Percentiles rank a stretch among this genome's conserved stretches.
Conservation (phyloP, 345 rosid species). For the Corymbia maculata region DNA sequence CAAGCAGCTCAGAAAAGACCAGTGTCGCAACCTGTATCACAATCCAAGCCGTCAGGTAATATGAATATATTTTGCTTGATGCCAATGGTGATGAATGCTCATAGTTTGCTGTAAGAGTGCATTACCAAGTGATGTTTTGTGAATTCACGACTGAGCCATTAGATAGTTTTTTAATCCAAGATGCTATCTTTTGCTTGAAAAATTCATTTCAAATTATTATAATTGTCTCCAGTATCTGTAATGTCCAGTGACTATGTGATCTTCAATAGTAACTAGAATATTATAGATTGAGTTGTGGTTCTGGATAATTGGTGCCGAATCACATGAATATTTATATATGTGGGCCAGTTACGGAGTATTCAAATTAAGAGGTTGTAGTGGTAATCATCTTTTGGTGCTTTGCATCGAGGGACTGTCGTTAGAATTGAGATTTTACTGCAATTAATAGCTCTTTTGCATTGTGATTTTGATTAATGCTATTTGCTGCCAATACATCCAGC, state of each 20-base stretch:
- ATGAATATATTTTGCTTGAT: not conserved
- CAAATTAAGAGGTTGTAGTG: not conserved
- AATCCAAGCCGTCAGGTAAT: slow-evolving; percentile 65
- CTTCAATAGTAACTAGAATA: not conserved
- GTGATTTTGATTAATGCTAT: not conserved
- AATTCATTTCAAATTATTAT: not conserved
- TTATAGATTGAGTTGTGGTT: not conserved
- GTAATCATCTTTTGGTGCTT: not conserved
- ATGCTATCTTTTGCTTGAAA: not conserved
- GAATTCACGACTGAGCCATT: not conserved
- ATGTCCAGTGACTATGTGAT: not conserved
- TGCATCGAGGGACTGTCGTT: not conserved
- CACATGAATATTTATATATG: not conserved
- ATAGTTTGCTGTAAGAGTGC: not conserved
- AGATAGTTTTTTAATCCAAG: not conserved
- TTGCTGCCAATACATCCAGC: not conserved
- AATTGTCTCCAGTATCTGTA: not conserved
- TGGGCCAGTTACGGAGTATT: not conserved
- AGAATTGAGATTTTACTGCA: not conserved
- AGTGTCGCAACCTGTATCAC: slow-evolving; percentile 43
- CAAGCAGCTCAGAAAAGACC: slow-evolving; percentile 96
- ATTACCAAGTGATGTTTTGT: not conserved
- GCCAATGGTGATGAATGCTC: not conserved
- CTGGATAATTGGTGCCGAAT: not conserved
- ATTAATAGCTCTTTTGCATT: not conserved